Percentiles rank a stretch among this genome's conserved stretches.
Conservation (phyloP, 805 yeast species). For the Starmerella kuoi region DNA sequence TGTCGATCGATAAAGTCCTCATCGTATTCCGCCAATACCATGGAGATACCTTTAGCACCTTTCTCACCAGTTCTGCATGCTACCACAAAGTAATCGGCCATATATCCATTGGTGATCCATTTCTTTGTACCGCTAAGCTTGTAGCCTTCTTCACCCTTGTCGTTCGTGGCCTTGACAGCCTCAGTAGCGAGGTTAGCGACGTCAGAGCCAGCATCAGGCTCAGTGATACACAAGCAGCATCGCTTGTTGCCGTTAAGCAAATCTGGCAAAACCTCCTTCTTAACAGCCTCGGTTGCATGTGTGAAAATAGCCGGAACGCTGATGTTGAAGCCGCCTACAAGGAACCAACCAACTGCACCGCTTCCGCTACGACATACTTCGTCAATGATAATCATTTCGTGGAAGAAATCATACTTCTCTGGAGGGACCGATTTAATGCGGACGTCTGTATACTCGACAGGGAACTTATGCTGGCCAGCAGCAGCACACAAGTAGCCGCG, state of each 20-base stretch:
- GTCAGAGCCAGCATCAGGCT: conserved; percentile 37
- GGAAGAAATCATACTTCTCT: conserved; percentile 32
- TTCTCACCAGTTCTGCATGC: conserved; percentile 36
- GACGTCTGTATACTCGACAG: conserved; percentile 30
- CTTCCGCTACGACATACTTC: conserved; percentile 33
- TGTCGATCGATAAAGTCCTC: conserved; percentile 30
- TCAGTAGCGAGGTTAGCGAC: conserved; percentile 33
- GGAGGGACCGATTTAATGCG: conserved; percentile 30
- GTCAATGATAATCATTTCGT: conserved; percentile 31
- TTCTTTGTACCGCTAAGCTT: conserved; percentile 34
- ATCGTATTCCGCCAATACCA: conserved; percentile 30
- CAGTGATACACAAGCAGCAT: conserved; percentile 33
- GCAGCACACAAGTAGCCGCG: conserved; percentile 34
- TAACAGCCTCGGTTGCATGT: conserved; percentile 27
- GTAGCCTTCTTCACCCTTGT: conserved; percentile 31
- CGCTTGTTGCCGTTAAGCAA: conserved; percentile 31
- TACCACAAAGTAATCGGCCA: conserved; percentile 34
- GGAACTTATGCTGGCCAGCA: conserved; percentile 30
- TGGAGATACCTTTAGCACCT: conserved; percentile 32
- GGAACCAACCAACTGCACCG: conserved; percentile 33
- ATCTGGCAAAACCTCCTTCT: conserved; percentile 31
- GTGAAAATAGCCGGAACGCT: conserved; percentile 33
- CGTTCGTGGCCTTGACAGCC: conserved; percentile 25
- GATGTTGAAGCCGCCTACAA: conserved; percentile 33
- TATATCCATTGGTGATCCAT: conserved; percentile 37